phyloP scores from a whole-genome alignment of 225 moss, liverwort and hornwort species.

The Anthoceros angustus region DNA sequence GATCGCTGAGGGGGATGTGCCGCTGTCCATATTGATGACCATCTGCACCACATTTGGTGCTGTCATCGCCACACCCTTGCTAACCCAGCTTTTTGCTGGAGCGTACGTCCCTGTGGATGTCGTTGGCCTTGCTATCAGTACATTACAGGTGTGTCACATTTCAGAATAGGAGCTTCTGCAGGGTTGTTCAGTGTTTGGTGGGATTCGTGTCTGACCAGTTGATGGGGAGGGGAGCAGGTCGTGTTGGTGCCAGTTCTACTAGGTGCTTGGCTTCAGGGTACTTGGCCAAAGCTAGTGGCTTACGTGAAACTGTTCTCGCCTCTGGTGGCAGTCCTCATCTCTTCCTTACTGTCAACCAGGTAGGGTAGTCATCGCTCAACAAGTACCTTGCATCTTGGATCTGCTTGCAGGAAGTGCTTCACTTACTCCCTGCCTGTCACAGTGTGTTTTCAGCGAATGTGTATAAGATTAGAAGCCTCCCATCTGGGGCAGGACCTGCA shows the following conservation, averaged over 20 bases:
- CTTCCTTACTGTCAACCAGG: conserved; percentile 49
- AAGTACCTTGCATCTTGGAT: not conserved
- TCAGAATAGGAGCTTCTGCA: not conserved
- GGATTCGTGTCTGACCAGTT: not conserved
- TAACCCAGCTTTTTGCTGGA: conserved; percentile 36
- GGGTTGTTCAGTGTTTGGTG: not conserved
- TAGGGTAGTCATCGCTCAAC: not conserved
- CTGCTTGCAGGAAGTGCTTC: not conserved
- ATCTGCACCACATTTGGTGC: conserved; percentile 56
- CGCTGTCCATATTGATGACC: conserved; percentile 53
- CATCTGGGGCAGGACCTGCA: conserved; percentile 18
- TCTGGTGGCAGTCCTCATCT: conserved; percentile 39
- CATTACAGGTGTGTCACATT: conserved; percentile 27
- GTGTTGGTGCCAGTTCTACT: conserved; percentile 39
- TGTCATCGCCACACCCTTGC: conserved; percentile 36
- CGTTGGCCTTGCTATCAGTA: conserved; percentile 35
- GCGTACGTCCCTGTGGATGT: conserved; percentile 50
- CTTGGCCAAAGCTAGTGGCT: conserved; percentile 28
- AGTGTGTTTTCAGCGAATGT: conserved; percentile 54
- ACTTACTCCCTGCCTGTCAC: not conserved
- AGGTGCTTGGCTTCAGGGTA: conserved; percentile 42
- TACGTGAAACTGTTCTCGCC: conserved; percentile 32
- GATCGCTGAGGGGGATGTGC: conserved; percentile 51
- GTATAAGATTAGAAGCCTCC: conserved; percentile 23
- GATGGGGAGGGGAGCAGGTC: conserved; percentile 19